Evolutionary conservation across 148 eudicot genomes (phyloP), one percentile per base, ranked within the genome.

Genomic region (Selenicereus undatus): DNA sequence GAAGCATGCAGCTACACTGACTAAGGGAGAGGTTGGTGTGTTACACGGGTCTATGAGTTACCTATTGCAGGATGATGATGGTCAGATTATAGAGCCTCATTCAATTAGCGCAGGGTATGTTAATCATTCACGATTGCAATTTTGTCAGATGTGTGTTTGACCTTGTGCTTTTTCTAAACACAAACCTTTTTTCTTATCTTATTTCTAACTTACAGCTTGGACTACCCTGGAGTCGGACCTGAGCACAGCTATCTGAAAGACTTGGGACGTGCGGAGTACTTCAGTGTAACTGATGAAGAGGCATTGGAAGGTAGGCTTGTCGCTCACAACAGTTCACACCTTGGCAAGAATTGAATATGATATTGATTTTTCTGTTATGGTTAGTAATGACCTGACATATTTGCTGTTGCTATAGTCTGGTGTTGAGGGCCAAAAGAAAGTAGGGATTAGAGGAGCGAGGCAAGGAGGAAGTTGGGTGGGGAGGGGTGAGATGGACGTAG

Each of bases 211-310:
- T 60, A 73, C 83, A 95, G 99, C 18, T 89, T 96, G 83, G 97
- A 96, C 80, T 96, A 96, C 85, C 99, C 98, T 76, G 99, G 99
- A 86, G 98, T 96, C 78, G 99, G 99, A 80, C 99, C 99, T 10
- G 99, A 93, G 82, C 99, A 93, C 81, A 96, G 99, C 89, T 93
- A 89, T 86, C 79, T 96, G 79, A 96, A 96, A 85, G 99, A 96
- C 74, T 39, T 91, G 21, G 97, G 98, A 69, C 98, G 98, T 80
- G 97, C 99, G 39, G 99, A 96, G 86, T 96, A 96, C 84, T 88
- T 89, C 81, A 92, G 97, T 77, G 80, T 91, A 71, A 96, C 98
- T 35, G 98, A 96, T 72, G 90, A 92, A 79, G 99, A 93, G 87
- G 98, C 98, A 39, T 85, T 96, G 86, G 94, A 96, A 89, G 99